phyloP scores from a whole-genome alignment of 768 basidiomycete species.

The Suillus cothurnatus region DNA sequence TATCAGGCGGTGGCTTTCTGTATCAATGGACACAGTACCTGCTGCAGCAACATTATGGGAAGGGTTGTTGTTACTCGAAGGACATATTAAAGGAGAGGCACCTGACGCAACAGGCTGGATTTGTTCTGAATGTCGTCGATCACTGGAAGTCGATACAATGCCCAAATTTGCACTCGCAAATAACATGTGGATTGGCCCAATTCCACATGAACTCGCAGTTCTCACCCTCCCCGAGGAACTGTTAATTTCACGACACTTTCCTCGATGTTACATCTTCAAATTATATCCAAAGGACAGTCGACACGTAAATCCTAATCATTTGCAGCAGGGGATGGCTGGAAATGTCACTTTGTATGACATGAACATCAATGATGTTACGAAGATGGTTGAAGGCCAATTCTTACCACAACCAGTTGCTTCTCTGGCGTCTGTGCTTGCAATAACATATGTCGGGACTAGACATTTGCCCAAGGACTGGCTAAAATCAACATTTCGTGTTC shows the following conservation, averaged over 20 bases:
- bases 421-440: too few relatives aligned
- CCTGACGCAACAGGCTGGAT: not conserved
- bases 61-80: not conserved
- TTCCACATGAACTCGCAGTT: constrained; percentile 27
- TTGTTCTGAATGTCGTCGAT: not conserved
- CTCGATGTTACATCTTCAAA: constrained; percentile 38
- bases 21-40: too few relatives aligned
- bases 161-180: constrained; percentile 35
- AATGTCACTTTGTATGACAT: constrained; percentile 38
- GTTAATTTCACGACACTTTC: constrained; percentile 35
- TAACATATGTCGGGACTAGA: too few relatives aligned
- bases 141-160: not conserved
- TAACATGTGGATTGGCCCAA: constrained; percentile 40
- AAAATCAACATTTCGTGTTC: too few relatives aligned
- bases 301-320: not conserved
- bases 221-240: constrained; percentile 39
- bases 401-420: too few relatives aligned
- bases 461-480: too few relatives aligned
- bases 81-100: not conserved
- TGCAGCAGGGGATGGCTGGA: constrained; percentile 30
- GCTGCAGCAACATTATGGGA: not conserved
- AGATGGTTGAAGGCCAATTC: too few relatives aligned
- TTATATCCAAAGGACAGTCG: constrained; percentile 39
- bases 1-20: too few relatives aligned
- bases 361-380: constrained; percentile 10